phyloP scores from a whole-genome alignment of 805 yeast species.

The Komagataella kurtzmanii region DNA sequence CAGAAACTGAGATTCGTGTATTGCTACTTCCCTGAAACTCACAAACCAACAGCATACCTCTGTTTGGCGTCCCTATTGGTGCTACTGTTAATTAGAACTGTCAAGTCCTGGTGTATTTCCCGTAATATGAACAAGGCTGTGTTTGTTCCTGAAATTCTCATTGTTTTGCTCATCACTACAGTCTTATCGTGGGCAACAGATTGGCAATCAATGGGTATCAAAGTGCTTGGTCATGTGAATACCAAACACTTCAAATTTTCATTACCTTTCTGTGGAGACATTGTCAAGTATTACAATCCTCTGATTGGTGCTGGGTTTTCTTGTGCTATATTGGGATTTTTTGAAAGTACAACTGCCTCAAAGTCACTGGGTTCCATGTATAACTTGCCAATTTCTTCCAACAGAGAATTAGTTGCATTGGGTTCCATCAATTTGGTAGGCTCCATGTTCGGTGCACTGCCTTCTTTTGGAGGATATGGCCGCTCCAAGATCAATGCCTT shows the following conservation, averaged over 20 bases:
- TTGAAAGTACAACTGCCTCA: conserved; percentile 88
- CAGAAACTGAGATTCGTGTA: conserved; percentile 51
- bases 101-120: conserved; percentile 21
- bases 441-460: conserved; percentile 53
- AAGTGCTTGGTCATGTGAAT: conserved; percentile 55
- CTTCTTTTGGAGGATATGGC: conserved; percentile 94
- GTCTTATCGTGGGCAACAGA: conserved; percentile 30
- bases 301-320: conserved; percentile 59
- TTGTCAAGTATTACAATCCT: conserved; percentile 34
- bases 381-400: conserved; percentile 64
- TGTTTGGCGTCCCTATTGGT: conserved; percentile 40
- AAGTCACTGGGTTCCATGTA: conserved; percentile 71
- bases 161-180: conserved; percentile 56
- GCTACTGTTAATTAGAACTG: conserved; percentile 25
- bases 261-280: conserved; percentile 41
- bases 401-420: conserved; percentile 82
- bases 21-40: conserved; percentile 30
- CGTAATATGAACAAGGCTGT: conserved; percentile 28
- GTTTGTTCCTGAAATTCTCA: conserved; percentile 75
- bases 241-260: conserved; percentile 34
- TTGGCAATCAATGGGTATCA: conserved; percentile 31
- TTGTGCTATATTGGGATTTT: conserved; percentile 78
- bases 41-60: conserved; percentile 47
- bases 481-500: conserved; percentile 80
- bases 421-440: conserved; percentile 63